Evolutionary conservation across 345 rosid genomes (phyloP).

Genomic region (Melastoma malabathricum): DNA sequence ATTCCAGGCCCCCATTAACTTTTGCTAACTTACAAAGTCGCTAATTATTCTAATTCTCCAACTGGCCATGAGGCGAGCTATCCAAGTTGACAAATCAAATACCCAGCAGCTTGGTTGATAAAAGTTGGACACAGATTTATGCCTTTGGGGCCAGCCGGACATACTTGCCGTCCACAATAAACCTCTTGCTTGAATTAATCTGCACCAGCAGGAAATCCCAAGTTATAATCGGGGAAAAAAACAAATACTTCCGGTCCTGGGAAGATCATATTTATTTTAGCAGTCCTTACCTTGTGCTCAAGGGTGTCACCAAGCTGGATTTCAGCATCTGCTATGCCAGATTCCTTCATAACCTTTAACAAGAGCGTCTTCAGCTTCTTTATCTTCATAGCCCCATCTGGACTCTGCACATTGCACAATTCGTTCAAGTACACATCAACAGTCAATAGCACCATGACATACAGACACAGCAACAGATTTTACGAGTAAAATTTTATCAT

Average conservation of each 20-base stretch:
- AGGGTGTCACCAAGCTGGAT: slow-evolving; percentile 22
- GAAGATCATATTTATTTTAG: background rate
- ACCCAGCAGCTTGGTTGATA: too few relatives aligned
- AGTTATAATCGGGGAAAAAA: too few relatives aligned
- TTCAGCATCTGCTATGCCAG: slow-evolving; percentile 28
- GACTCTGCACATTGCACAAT: slow-evolving; percentile 24
- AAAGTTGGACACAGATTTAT: slow-evolving; percentile 7
- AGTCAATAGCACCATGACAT: background rate
- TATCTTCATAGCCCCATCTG: slow-evolving; percentile 52
- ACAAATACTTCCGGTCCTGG: background rate
- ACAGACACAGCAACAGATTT: background rate
- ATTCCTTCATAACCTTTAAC: slow-evolving; percentile 36
- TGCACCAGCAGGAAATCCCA: slow-evolving; percentile 12
- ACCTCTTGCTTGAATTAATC: slow-evolving; percentile 59
- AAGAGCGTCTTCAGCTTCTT: slow-evolving; percentile 52
- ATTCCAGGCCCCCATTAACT: too few relatives aligned
- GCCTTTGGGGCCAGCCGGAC: slow-evolving; percentile 43
- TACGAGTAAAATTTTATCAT: background rate
- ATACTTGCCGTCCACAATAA: slow-evolving; percentile 37
- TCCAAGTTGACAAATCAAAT: too few relatives aligned
- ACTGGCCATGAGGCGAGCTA: too few relatives aligned
- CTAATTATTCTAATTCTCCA: too few relatives aligned
- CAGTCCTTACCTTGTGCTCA: slow-evolving; percentile 47
- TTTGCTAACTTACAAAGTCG: too few relatives aligned
- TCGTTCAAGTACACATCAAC: background rate